Evolutionary conservation across 2,329 filamentous ascomycete genomes (phyloP), one percentile per base, ranked within the genome.

Genomic region (Penicillium sp.): DNA sequence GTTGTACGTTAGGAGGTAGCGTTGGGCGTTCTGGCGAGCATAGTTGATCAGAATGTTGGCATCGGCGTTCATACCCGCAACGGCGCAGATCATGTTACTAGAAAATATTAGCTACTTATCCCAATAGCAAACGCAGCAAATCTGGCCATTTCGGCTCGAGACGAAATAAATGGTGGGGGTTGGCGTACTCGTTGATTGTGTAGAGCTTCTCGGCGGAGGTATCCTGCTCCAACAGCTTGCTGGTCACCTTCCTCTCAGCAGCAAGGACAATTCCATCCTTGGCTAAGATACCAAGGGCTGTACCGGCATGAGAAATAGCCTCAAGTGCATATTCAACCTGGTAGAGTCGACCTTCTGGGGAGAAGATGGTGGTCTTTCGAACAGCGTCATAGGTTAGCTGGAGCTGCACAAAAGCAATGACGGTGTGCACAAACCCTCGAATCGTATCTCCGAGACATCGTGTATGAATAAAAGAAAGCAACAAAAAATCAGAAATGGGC

Each of bases 11-110:
- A 96, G 86, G 74, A 99, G 93, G 79, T 99, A 97, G 72, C 89
- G 86, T 80, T 99, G 94, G 68, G 94, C 94, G 69, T 90, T 89
- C 84, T 96, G 91, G 68, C 94, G 91, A 74, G 94, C 95, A 78
- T 95, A 97, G 83, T 99, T 99, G 86, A 99, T 99, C 75, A 99
- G 91, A 77, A 99, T 99, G 82, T 99, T 99, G 76, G 94, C 94
- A 74, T 99, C 94, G 71, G 94, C 94, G 44, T 92, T 99, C 93
- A 99, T 97, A 72, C 94, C 94, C 68, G 94, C 94, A 57, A 99
- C 94, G 59, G 94, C 94, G 77, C 92, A 97, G 78, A 99, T 97
- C 95, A 99, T 99, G 82, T 99, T 99, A 80, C 93, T 97, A 64
- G 21, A 18, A 49, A 42, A 15, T 6, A 42, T 67, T 55, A 70